Base-by-base conservation (phyloP, 2,329 filamentous ascomycete species). In the Trichophyton simii region DNA sequence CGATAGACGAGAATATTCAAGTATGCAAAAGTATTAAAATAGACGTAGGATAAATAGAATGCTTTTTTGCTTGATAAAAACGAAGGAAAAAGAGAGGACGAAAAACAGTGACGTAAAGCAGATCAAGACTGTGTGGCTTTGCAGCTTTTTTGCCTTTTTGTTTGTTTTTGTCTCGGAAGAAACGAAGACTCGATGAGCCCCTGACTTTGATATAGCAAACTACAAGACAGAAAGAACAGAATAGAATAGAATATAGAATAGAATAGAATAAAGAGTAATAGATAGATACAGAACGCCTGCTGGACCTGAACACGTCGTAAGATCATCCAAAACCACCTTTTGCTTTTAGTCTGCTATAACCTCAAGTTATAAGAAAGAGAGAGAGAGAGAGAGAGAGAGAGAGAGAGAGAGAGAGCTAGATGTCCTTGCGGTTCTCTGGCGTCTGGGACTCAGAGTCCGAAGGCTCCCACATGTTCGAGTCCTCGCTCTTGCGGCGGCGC, bases 401-500 rank as follows among this genome's bases (percentile, higher is more conserved):
- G n/a, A 36, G 42, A 9, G 34, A 52, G 25, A 54, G 50, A 22
- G 48, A 11, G 50, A 18, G 18, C 70, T 65, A 74, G 60, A 70
- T 62, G 64, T 73, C 70, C 62, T 76, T 76, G 59, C 71, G 71
- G 58, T 63, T 63, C 62, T 71, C 73, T 57, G 73, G 71, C 15
- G 55, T 34, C 15, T 72, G 72, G 4, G 72, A 75, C n/a, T 66
- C 64, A 41, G 72, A 69, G 11, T 72, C 72, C 3, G 73, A 73
- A 61, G 72, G 70, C 44, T 75, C 73, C 72, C 73, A 75, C 28
- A 57, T 62, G 60, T 70, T 72, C n/a, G 69, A 68, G 61, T 76
- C 76, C 62, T 75, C 75, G 58, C 73, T 77, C 59, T 74, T 75
- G 57, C 80, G 78, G 61, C 80, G 74, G 66, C 88, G 79, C 65